Conservation (phyloP, 2,329 filamentous ascomycete species). For the Trichoderma afroharzianum region DNA sequence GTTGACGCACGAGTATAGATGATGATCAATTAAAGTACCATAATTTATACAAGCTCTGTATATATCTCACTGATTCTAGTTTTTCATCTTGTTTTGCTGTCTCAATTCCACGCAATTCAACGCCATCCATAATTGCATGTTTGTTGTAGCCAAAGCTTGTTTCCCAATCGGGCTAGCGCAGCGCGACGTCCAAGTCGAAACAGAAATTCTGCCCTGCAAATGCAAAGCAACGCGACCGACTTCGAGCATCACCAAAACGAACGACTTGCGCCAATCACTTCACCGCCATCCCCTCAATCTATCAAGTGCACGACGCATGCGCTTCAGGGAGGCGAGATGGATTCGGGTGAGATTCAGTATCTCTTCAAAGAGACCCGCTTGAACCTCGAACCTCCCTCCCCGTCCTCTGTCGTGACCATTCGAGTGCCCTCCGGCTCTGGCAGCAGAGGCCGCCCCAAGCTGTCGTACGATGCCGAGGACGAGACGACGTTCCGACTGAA, state of each 20-base stretch:
- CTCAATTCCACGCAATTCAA: not conserved
- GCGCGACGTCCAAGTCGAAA: conserved; percentile 26
- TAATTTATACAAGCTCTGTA: not conserved
- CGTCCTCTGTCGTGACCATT: conserved; percentile 67
- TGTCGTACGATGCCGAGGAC: conserved; percentile 51
- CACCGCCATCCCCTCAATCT: conserved; percentile 17
- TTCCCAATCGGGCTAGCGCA: conserved; percentile 36
- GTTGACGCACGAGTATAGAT: not conserved
- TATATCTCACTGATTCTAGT: not conserved
- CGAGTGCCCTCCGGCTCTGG: conserved; percentile 56
- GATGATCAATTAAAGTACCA: not conserved
- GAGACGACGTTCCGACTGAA: conserved; percentile 69
- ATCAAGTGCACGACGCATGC: conserved; percentile 21
- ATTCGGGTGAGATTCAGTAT: conserved; percentile 57
- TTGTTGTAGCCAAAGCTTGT: conserved; percentile 27
- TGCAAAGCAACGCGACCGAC: conserved; percentile 27
- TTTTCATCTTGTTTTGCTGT: not conserved
- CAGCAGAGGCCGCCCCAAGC: conserved; percentile 42
- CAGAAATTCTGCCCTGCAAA: conserved; percentile 32
- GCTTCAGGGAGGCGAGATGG: conserved; percentile 66
- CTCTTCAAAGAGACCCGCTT: conserved; percentile 85
- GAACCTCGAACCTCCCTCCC: conserved; percentile 70
- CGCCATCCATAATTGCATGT: not conserved
- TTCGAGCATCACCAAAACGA: conserved; percentile 21
- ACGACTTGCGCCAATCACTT: conserved; percentile 27